These are phyloP conservation scores for Dryas octopetala DNA, from an alignment of 306 rosid species.

Conservation along the genomic window DNA sequence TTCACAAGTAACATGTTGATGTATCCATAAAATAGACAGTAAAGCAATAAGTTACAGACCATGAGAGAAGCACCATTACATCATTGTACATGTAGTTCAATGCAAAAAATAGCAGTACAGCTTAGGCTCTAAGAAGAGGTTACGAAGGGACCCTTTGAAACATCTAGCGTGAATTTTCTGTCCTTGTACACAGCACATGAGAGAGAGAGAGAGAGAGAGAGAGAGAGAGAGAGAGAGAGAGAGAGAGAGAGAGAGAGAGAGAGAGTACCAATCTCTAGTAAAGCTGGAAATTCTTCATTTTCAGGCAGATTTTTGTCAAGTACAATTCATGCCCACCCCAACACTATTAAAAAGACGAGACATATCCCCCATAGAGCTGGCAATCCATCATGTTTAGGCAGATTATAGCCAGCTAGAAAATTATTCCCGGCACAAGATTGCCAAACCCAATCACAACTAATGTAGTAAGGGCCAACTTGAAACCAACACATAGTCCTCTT, in stretches of 20 bases:
- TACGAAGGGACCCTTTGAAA: background rate
- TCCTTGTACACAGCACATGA: background rate
- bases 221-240: no score
- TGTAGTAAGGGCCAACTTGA: background rate
- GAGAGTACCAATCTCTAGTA: background rate
- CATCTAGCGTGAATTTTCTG: background rate
- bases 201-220: background rate
- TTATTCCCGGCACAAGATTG: background rate
- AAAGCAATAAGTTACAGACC: no score
- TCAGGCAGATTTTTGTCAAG: background rate
- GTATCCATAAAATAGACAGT: no score
- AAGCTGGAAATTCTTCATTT: background rate
- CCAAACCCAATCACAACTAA: background rate
- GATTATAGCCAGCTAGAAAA: no score
- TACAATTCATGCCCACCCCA: background rate
- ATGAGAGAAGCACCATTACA: no score
- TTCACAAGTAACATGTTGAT: background rate
- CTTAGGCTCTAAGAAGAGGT: background rate
- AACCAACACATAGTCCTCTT: background rate
- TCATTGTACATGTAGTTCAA: no score
- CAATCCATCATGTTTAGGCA: background rate
- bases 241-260: no score
- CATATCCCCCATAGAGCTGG: background rate
- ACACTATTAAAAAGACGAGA: no score
- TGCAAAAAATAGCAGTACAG: no score